Conservation (phyloP, 2,329 filamentous ascomycete genomes). For the Botrytis tulipae region DNA sequence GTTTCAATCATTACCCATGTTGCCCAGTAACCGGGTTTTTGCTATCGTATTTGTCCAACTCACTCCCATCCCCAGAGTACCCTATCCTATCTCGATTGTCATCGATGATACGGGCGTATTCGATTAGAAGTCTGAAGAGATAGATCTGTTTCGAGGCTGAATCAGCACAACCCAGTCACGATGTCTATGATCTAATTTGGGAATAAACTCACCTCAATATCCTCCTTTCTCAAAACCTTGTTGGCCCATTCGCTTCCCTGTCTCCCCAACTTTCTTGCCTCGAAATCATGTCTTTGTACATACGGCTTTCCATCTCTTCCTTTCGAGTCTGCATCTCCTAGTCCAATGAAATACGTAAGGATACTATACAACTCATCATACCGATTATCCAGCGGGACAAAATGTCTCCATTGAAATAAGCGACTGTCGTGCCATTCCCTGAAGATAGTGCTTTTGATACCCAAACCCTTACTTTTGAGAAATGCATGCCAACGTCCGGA, state of each 20-base stretch:
- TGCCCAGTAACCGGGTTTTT: conserved; percentile 28
- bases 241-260: conserved; percentile 69
- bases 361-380: conserved; percentile 71
- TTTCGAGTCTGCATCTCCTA: conserved; percentile 49
- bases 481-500: conserved; percentile 69
- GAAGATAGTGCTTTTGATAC: conserved; percentile 76
- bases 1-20: conserved; percentile 18
- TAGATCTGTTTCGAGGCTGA: conserved; percentile 45
- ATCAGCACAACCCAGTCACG: not conserved
- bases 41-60: conserved; percentile 36
- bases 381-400: conserved; percentile 74
- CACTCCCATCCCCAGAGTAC: conserved; percentile 38
- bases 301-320: conserved; percentile 46
- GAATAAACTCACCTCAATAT: conserved; percentile 62
- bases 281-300: conserved; percentile 46
- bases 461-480: conserved; percentile 65
- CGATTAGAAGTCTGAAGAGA: conserved; percentile 63
- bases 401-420: conserved; percentile 75
- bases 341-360: conserved; percentile 71
- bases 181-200: not conserved
- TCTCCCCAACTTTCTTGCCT: conserved; percentile 63
- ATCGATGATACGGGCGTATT: conserved; percentile 52
- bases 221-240: conserved; percentile 67
- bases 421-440: conserved; percentile 78
- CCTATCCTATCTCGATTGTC: conserved; percentile 40